Base-by-base conservation (phyloP, 2,329 filamentous ascomycete genomes). In the Penicillium aurantiogriseum region DNA sequence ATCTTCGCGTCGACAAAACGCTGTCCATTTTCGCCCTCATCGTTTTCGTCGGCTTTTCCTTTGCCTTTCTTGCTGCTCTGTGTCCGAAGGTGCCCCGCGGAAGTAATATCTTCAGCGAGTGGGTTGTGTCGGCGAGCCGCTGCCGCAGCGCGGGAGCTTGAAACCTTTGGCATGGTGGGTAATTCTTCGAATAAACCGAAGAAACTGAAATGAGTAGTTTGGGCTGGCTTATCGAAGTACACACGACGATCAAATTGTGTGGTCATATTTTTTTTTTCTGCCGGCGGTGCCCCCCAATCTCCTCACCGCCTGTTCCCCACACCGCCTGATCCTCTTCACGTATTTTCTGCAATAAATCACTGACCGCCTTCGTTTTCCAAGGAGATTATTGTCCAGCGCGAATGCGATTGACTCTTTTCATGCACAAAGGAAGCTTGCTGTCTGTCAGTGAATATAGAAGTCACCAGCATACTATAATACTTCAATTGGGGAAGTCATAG, bases 1-100 rank as follows among this genome's bases (percentile, higher is more conserved):
- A 92, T 87, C 73, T 91, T 92, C 57, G 92, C 87, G 74, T 97
- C 92, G 60, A 99, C 86, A 69, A 89, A 97, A 63, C 83, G 80
- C 60, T 89, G 85, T 59, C 84, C 82, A 57, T 85, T 83, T 10
- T 82, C 81, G 33, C 83, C 81, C 35, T 86, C 83, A n/a, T 69
- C 84, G 50, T 81, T 36, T 27, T 45, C 75, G 38, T 76, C 69
- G 54, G 80, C 83, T 74, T 86, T 89, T 63, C 81, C 79, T 75
- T 87, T 88, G 66, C 83, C 82, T 79, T 91, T 91, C 69, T 81
- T 81, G 65, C 87, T 87, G 31, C 85, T 81, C 81, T 92, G 87
- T 72, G 86, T 86, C 78, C 92, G 85, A 69, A 93, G 74, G 64
- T 87, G 80, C 59, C 88, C 82, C 57, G 87, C 83, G 65, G 91